phyloP scores from a whole-genome alignment of 78 protist species.

The Dictyostelium purpureum region DNA sequence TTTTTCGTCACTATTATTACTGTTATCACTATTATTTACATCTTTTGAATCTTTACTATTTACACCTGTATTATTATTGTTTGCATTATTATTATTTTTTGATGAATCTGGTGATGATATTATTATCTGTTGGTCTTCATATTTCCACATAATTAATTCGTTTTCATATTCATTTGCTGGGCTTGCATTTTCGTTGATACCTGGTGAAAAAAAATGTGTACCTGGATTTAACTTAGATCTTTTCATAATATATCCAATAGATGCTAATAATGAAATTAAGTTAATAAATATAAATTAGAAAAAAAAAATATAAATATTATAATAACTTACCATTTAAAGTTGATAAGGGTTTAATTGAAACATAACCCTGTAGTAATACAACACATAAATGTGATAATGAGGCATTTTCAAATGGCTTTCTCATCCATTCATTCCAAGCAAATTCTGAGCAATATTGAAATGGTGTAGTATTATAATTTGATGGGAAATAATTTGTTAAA shows the following conservation, averaged over 20 bases:
- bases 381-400: slow-evolving; percentile 44
- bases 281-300: not conserved
- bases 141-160: slow-evolving; percentile 58
- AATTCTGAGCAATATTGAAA: slow-evolving; percentile 61
- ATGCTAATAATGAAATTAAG: not conserved
- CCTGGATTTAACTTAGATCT: slow-evolving; percentile 68
- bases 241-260: slow-evolving; percentile 49
- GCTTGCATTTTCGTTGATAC: slow-evolving; percentile 48
- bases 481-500: slow-evolving; percentile 56
- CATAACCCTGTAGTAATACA: slow-evolving; percentile 54
- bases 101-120: not conserved
- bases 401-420: slow-evolving; percentile 45
- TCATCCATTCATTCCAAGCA: slow-evolving; percentile 76
- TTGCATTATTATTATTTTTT: not conserved
- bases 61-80: not conserved
- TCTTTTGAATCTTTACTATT: not conserved
- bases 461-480: not conserved
- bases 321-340: not conserved
- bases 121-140: not conserved
- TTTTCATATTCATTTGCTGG: slow-evolving; percentile 72
- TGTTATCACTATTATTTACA: not conserved
- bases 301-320: not conserved
- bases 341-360: slow-evolving; percentile 13
- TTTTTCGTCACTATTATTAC: not conserved
- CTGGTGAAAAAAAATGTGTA: slow-evolving; percentile 51